Conservation (phyloP, 2,329 filamentous ascomycete genomes). For the Fusarium keratoplasticum region DNA sequence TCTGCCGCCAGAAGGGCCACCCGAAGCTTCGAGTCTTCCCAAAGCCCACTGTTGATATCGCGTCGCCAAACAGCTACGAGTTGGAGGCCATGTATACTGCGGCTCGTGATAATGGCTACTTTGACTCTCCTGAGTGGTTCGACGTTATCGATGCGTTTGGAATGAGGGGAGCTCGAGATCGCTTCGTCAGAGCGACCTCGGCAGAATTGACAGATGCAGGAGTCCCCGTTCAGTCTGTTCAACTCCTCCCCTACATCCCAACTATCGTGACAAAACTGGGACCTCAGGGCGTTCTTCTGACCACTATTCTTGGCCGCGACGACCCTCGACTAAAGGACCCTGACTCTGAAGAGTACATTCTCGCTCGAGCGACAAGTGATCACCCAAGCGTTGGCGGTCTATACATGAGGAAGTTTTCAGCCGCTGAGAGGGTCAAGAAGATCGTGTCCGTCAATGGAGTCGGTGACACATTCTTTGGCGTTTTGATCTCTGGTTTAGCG, state of each 20-base stretch:
- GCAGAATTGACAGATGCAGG: conserved; percentile 79
- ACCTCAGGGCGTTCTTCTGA: conserved; percentile 77
- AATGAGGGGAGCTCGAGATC: conserved; percentile 78
- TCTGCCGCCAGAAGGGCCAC: conserved; percentile 58
- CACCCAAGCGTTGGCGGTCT: conserved; percentile 75
- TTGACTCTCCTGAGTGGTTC: conserved; percentile 83
- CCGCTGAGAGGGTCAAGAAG: conserved; percentile 74
- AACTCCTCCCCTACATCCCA: conserved; percentile 89
- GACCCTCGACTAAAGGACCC: conserved; percentile 75
- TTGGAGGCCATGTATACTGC: conserved; percentile 81
- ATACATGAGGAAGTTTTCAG: conserved; percentile 81
- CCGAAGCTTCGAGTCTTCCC: conserved; percentile 67
- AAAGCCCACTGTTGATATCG: conserved; percentile 73
- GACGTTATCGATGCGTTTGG: conserved; percentile 81
- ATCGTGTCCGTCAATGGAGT: conserved; percentile 93
- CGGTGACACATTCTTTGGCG: conserved; percentile 92
- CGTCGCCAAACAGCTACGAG: conserved; percentile 87
- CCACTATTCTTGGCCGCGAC: conserved; percentile 73
- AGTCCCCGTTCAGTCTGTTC: conserved; percentile 84
- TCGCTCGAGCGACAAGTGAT: conserved; percentile 70
- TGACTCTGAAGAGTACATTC: conserved; percentile 75
- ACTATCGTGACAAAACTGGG: conserved; percentile 89
- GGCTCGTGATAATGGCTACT: conserved; percentile 73
- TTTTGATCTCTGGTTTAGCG: conserved; percentile 82
- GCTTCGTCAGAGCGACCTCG: conserved; percentile 76